These are phyloP conservation scores for Nothophoma quercina DNA, from an alignment of 2,329 filamentous ascomycete species.

Conservation along the genomic window DNA sequence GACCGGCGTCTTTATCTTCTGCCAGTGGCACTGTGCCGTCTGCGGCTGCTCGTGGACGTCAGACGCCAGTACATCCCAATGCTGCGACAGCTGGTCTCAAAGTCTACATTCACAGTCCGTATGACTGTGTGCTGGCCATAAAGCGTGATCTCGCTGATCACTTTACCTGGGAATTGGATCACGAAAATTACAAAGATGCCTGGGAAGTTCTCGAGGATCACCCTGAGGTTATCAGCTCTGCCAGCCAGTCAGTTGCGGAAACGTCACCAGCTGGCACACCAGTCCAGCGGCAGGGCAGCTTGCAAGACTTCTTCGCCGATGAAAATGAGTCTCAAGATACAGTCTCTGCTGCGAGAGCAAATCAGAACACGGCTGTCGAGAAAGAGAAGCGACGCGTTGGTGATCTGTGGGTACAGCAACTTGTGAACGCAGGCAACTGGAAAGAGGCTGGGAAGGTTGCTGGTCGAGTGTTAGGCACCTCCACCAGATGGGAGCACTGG, in stretches of 20 bases:
- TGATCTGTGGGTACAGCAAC: constrained; percentile 89
- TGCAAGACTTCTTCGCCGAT: constrained; percentile 76
- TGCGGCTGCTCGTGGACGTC: constrained; percentile 27
- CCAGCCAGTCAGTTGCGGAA: constrained; percentile 48
- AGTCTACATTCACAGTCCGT: constrained; percentile 95
- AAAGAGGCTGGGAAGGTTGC: constrained; percentile 78
- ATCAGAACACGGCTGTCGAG: constrained; percentile 71
- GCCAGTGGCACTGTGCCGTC: constrained; percentile 29
- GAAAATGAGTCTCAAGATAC: constrained; percentile 68
- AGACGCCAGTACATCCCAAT: constrained; percentile 55
- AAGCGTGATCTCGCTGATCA: constrained; percentile 88
- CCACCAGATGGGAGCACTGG: constrained; percentile 93
- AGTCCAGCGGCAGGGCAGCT: constrained; percentile 52
- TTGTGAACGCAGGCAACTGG: constrained; percentile 81
- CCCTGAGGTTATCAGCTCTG: constrained; percentile 69
- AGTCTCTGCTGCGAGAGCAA: constrained; percentile 64
- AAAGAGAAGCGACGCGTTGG: constrained; percentile 91
- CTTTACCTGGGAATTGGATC: constrained; percentile 83
- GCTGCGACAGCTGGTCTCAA: constrained; percentile 69
- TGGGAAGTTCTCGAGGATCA: constrained; percentile 91
- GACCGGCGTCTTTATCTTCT: constrained; percentile 44
- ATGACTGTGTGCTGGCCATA: constrained; percentile 92
- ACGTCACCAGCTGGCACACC: constrained; percentile 54
- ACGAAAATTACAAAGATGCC: constrained; percentile 79
- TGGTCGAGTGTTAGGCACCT: constrained; percentile 80